phyloP scores from a whole-genome alignment of 2,329 filamentous ascomycete species.

The Aulographum hederae region DNA sequence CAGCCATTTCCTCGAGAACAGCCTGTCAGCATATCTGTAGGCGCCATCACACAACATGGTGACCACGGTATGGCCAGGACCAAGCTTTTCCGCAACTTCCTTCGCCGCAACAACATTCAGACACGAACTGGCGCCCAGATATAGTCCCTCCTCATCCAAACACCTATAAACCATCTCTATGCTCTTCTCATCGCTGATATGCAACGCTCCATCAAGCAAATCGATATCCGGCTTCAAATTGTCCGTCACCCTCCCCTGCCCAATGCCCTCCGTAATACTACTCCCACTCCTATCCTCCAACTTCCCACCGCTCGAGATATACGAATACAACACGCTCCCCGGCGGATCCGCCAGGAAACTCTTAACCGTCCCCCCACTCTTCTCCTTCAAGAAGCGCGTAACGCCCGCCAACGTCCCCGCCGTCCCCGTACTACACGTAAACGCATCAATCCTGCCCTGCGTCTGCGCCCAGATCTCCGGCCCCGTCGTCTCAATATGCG shows the following conservation, averaged over 20 bases:
- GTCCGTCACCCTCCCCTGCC: constrained; percentile 90
- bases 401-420: constrained; percentile 79
- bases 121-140: constrained; percentile 82
- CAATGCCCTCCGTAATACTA: constrained; percentile 94
- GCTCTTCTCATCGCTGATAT: constrained; percentile 80
- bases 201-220: constrained; percentile 66
- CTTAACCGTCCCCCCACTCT: constrained; percentile 61
- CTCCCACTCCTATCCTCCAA: constrained; percentile 65
- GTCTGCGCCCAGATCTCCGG: constrained; percentile 97
- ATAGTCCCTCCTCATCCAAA: constrained; percentile 87
- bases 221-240: constrained; percentile 76
- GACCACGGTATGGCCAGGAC: constrained; percentile 76
- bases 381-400: constrained; percentile 76
- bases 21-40: constrained; percentile 86
- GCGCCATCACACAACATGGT: constrained; percentile 91
- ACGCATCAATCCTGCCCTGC: constrained; percentile 67
- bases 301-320: constrained; percentile 70
- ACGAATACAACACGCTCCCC: constrained; percentile 81
- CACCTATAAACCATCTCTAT: constrained; percentile 97
- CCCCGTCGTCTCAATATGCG: constrained; percentile 91
- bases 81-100: constrained; percentile 80
- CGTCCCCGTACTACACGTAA: constrained; percentile 89
- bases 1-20: constrained; percentile 88
- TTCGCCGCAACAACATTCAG: constrained; percentile 92
- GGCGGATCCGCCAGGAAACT: constrained; percentile 86